These are phyloP conservation scores for Zygosaccharomyces sapae DNA, from an alignment of 1,139 yeast genomes.

Conservation along the genomic window DNA sequence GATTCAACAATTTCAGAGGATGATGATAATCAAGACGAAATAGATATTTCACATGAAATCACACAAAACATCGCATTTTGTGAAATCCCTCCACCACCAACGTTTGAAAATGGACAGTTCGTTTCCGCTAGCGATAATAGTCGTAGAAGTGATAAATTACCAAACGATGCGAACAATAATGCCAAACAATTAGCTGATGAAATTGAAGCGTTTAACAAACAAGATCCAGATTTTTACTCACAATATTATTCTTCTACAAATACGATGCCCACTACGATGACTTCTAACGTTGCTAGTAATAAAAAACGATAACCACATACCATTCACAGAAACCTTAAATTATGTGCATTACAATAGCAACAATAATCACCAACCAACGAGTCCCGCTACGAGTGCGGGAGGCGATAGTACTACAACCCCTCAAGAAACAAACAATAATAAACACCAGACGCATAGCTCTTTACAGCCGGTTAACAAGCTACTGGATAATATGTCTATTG, in stretches of 20 bases:
- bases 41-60: constrained; percentile 11
- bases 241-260: constrained; percentile 8
- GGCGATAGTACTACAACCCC: background rate
- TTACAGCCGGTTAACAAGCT: constrained; percentile 17
- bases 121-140: constrained; percentile 6
- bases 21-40: constrained; percentile 11
- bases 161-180: constrained; percentile 3
- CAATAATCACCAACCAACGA: constrained; percentile 1
- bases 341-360: constrained; percentile 1
- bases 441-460: constrained; percentile 9
- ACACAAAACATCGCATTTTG: constrained; percentile 13
- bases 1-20: constrained; percentile 17
- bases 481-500: constrained; percentile 21
- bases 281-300: constrained; percentile 4
- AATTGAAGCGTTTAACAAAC: constrained; percentile 13
- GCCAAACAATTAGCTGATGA: constrained; percentile 12
- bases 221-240: constrained; percentile 12
- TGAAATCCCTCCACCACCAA: constrained; percentile 10
- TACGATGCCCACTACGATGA: constrained; percentile 6
- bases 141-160: background rate
- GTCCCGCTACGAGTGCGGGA: constrained; percentile 1
- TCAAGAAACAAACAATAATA: constrained; percentile 1
- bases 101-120: constrained; percentile 11
- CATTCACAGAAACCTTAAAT: constrained; percentile 2
- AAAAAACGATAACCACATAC: constrained; percentile 1